Evolutionary conservation across 176 grass and related monocot species (phyloP).

Genomic region (Neostapfia colusana): DNA sequence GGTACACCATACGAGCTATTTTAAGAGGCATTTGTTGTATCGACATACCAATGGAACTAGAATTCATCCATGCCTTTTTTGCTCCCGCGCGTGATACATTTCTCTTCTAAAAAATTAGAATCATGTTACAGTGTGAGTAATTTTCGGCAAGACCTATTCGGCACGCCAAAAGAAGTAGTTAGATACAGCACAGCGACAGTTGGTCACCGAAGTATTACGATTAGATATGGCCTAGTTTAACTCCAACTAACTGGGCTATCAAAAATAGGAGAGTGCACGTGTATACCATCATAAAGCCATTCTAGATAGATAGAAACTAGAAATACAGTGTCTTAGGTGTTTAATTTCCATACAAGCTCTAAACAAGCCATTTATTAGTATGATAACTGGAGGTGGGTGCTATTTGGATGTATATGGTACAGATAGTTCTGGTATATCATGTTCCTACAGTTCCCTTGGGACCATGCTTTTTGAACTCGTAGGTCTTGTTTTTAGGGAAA

Average conservation of each 20-base stretch:
- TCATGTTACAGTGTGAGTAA: not conserved
- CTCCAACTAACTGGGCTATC: not conserved
- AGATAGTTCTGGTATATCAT: too few relatives aligned
- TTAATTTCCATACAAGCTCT: not conserved
- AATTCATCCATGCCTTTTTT: not conserved
- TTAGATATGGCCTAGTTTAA: slow-evolving; percentile 24
- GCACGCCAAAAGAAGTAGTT: not conserved
- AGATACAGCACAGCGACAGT: not conserved
- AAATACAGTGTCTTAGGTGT: not conserved
- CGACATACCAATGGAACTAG: not conserved
- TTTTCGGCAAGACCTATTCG: not conserved
- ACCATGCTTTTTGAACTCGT: too few relatives aligned
- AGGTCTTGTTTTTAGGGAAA: too few relatives aligned
- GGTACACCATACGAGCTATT: slow-evolving; percentile 1
- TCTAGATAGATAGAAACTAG: too few relatives aligned
- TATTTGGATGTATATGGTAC: too few relatives aligned
- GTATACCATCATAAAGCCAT: too few relatives aligned
- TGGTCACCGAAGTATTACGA: not conserved
- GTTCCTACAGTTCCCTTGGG: too few relatives aligned
- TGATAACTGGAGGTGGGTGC: too few relatives aligned
- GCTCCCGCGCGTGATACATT: not conserved
- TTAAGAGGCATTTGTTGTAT: not conserved
- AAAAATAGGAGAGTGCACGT: slow-evolving; percentile 8
- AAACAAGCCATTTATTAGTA: too few relatives aligned
- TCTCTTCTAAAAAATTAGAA: slow-evolving; percentile 24